Percentiles rank a stretch among this genome's conserved stretches.
Conservation (phyloP, 768 basidiomycete genomes). For the Suillus weaverae region DNA sequence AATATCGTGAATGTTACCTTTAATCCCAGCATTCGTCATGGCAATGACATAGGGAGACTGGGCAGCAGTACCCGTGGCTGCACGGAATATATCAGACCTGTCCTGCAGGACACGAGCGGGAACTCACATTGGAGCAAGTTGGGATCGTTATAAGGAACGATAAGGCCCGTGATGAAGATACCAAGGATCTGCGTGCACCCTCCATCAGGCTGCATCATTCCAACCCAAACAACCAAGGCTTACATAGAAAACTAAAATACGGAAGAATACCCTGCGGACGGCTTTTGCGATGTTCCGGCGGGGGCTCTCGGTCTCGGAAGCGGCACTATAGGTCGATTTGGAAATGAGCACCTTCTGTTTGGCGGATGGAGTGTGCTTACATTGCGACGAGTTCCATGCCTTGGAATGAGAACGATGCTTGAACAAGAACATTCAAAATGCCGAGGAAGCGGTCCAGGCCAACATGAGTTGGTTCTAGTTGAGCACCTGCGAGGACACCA, state of each 20-base stretch:
- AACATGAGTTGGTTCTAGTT: conserved; percentile 28
- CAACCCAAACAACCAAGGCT: conserved; percentile 15
- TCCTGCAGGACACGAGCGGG: neutral
- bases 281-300: conserved; percentile 78
- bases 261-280: conserved; percentile 74
- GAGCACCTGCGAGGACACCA: conserved; percentile 42
- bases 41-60: conserved; percentile 84
- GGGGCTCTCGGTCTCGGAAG: conserved; percentile 76
- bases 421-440: conserved; percentile 43
- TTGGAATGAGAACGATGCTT: conserved; percentile 75
- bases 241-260: conserved; percentile 78
- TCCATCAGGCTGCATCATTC: neutral
- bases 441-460: conserved; percentile 44
- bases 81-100: conserved; percentile 38
- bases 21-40: conserved; percentile 66
- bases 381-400: conserved; percentile 75
- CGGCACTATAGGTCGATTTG: conserved; percentile 46
- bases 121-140: conserved; percentile 43
- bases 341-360: conserved; percentile 4
- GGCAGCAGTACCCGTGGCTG: conserved; percentile 55
- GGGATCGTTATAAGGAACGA: conserved; percentile 66
- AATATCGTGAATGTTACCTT: conserved; percentile 34
- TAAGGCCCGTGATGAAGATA: conserved; percentile 68
- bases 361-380: conserved; percentile 39
- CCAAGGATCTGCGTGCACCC: conserved; percentile 57